Percentiles rank a stretch among this genome's conserved stretches.
These are phyloP conservation scores for Parachlorella kessleri DNA, from an alignment of 139 green algal species.

Conservation along the genomic window DNA sequence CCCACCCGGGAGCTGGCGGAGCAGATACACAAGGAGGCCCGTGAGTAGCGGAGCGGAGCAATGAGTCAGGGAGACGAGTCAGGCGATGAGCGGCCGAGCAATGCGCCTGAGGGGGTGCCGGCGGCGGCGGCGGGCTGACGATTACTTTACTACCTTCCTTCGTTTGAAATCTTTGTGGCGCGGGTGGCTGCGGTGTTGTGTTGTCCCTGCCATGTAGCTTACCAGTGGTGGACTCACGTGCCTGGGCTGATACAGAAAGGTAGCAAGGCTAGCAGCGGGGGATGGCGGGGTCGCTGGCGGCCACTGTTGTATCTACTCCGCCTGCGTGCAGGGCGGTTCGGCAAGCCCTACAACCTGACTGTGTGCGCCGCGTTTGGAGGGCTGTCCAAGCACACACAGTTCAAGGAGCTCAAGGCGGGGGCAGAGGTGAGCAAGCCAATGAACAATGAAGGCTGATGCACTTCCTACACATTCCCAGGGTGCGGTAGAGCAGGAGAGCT, in stretches of 20 bases:
- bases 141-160: background rate
- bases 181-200: background rate
- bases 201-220: background rate
- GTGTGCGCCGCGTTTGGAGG: constrained; percentile 87
- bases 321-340: constrained; percentile 47
- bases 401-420: constrained; percentile 89
- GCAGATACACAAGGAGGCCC: constrained; percentile 89
- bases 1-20: constrained; percentile 92
- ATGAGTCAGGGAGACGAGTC: no score
- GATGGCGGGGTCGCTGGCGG: no score
- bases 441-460: no score
- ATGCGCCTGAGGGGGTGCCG: background rate
- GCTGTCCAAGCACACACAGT: constrained; percentile 92
- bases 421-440: constrained; percentile 56
- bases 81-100: no score
- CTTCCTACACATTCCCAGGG: no score
- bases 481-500: no score
- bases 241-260: no score
- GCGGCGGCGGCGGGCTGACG: background rate
- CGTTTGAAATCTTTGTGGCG: no score
- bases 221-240: no score
- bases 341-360: constrained; percentile 58
- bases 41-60: constrained; percentile 46
- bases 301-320: no score
- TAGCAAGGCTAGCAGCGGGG: no score